Base-by-base conservation (phyloP, 2,329 filamentous ascomycete species). In the Colletotrichum filicis region DNA sequence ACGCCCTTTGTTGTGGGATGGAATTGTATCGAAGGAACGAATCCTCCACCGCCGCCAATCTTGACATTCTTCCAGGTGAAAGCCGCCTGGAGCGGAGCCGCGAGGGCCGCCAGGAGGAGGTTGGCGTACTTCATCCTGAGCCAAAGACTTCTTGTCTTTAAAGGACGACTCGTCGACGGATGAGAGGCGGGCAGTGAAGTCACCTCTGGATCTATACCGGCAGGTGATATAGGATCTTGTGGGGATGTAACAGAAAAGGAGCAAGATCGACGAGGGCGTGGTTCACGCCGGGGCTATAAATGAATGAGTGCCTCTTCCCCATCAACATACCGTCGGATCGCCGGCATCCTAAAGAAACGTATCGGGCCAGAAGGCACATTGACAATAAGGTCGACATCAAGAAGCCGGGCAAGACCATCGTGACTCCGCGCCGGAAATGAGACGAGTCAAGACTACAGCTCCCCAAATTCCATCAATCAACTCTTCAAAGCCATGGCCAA, bases 1-100 rank as follows among this genome's bases (percentile, higher is more conserved):
- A 90, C 79, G 5, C 87, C 88, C 74, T 86, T 82, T 5, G 79
- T 80, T 28, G 80, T 85, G 8, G 87, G 87, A 75, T 90, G 88
- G 80, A 90, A 91, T 11, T 32, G 28, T 89, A 91, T 88, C 28
- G 88, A 85, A 1, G 88, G 85, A 3, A 88, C 83, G 75, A 91
- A 91, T 16, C 89, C 89, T 63, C 89, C 89, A n/a, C 89, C 89
- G 24, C 88, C 88, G 61, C 88, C 88, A 64, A 89, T 87, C 62
- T 81, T 82, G 59, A 87, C 87, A 76, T 87, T 88, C 66, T 86
- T 82, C 87, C 87, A 87, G 30, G 81, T 82, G 72, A 80, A 81
- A 62, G 83, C 82, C n/a, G 81, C 82, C 30, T 77, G 76, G 19
- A 77, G 72, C 7, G 79, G 77, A 49, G 75, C 76, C 19, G 75